Base-by-base conservation (phyloP, 164 flowering plant genomes). In the Umbilicus rupestris region DNA sequence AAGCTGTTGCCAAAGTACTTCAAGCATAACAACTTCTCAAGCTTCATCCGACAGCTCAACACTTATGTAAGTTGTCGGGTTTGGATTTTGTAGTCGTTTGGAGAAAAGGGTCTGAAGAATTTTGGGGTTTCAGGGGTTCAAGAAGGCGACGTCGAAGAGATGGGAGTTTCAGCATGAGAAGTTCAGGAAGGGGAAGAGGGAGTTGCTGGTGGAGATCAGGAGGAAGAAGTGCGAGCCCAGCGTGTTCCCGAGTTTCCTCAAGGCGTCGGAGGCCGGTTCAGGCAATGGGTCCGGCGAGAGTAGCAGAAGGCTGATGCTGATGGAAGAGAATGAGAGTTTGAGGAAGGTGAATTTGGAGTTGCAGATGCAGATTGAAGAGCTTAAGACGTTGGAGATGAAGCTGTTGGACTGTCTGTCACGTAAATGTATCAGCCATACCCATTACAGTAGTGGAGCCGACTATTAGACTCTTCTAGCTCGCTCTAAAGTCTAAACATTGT, bases 21-120 rank as follows among this genome's bases (percentile, higher is more conserved):
- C 87, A 86, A 86, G 82, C 90, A 86, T 72, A 78, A 75, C 58
- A 86, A 86, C 46, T 86, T 86, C 74, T 84, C 90, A 5, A 84
- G 88, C 78, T 85, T 86, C 82, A 68, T 86, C 60, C 84, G 88
- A 11, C 90, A 86, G 73, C 84, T 84, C 10, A 86, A 84, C 64
- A 86, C 88, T 26, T 82, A 86, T 66, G 90, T 86, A 11, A 79
- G 89, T 77, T 12, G n/a, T n/a, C n/a, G n/a, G n/a, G n/a, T n/a
- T n/a, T n/a, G n/a, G n/a, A n/a, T n/a, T n/a, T n/a, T n/a, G n/a
- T n/a, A n/a, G n/a, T n/a, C n/a, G n/a, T n/a, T n/a, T n/a, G n/a
- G n/a, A n/a, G 47, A 16, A 45, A 45, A 45, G 22, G 52, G 24
- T 64, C 57, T 62, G 39, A 30, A 62, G 39, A 28, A 62, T 19